These are phyloP conservation scores for Cryptosporidium ubiquitum DNA, from an alignment of 169 alveolate species.

Conservation along the genomic window DNA sequence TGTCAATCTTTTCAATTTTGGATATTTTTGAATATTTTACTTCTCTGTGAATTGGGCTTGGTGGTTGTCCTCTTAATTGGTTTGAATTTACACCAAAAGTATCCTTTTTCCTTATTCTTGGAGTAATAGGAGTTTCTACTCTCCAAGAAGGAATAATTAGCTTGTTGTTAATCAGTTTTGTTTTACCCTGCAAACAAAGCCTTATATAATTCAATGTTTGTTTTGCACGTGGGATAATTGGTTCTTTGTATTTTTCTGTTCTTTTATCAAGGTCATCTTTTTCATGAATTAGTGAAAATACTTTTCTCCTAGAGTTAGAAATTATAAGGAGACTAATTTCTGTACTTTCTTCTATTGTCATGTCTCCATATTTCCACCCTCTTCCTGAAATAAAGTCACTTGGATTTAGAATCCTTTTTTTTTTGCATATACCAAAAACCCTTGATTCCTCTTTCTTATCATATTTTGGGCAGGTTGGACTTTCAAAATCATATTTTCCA, in stretches of 20 bases:
- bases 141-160: conserved; percentile 66
- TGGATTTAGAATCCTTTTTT: conserved; percentile 41
- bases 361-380: conserved; percentile 52
- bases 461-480: neutral
- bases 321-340: conserved; percentile 19
- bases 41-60: conserved; percentile 56
- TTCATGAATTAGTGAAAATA: conserved; percentile 46
- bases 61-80: conserved; percentile 51
- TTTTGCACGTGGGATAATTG: conserved; percentile 7
- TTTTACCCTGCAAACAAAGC: conserved; percentile 58
- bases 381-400: conserved; percentile 37
- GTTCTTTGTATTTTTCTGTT: conserved; percentile 32
- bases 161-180: conserved; percentile 26
- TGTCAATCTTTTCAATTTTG: conserved; percentile 29
- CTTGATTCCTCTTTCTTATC: neutral
- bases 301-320: conserved; percentile 54
- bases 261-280: conserved; percentile 8
- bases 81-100: neutral
- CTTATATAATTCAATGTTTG: conserved; percentile 51
- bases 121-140: conserved; percentile 56
- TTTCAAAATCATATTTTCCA: neutral
- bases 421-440: neutral
- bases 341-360: conserved; percentile 17
- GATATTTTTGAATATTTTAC: conserved; percentile 33
- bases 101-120: conserved; percentile 40